phyloP scores from a whole-genome alignment of 192 early-diverging fungal genomes.

The Gigaspora rosea region DNA sequence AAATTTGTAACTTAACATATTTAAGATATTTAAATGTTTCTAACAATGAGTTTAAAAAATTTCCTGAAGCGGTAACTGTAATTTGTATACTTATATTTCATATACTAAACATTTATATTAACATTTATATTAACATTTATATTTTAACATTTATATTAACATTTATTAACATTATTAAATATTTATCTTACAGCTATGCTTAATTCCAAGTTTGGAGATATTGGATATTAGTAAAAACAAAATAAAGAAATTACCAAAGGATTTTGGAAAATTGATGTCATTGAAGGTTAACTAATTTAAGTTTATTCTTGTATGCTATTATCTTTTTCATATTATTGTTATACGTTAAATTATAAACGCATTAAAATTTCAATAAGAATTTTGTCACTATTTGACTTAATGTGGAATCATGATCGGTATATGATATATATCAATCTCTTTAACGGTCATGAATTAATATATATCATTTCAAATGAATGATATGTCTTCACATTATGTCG shows the following conservation, averaged over 20 bases:
- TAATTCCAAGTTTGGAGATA: slow-evolving; percentile 41
- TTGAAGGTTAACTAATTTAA: slow-evolving; percentile 35
- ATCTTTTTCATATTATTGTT: too few species aligned
- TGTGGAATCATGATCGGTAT: too few species aligned
- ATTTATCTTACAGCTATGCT: slow-evolving; percentile 37
- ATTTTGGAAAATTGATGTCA: slow-evolving; percentile 43
- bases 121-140: neutral
- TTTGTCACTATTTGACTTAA: too few species aligned
- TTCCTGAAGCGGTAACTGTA: slow-evolving; percentile 41
- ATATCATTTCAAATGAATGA: too few species aligned
- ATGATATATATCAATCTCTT: too few species aligned
- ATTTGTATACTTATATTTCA: slow-evolving; percentile 7
- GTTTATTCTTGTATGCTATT: too few species aligned
- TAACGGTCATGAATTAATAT: too few species aligned
- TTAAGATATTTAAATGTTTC: slow-evolving; percentile 46
- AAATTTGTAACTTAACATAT: slow-evolving; percentile 43
- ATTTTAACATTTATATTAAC: neutral
- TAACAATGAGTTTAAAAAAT: slow-evolving; percentile 40
- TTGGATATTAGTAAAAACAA: slow-evolving; percentile 49
- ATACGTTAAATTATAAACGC: too few species aligned
- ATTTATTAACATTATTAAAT: neutral
- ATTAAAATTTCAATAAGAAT: too few species aligned
- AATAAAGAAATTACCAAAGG: slow-evolving; percentile 41
- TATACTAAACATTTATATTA: neutral
- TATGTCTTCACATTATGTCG: too few species aligned